phyloP scores from a whole-genome alignment of 2,329 filamentous ascomycete species.

The Aureobasidium sp. region DNA sequence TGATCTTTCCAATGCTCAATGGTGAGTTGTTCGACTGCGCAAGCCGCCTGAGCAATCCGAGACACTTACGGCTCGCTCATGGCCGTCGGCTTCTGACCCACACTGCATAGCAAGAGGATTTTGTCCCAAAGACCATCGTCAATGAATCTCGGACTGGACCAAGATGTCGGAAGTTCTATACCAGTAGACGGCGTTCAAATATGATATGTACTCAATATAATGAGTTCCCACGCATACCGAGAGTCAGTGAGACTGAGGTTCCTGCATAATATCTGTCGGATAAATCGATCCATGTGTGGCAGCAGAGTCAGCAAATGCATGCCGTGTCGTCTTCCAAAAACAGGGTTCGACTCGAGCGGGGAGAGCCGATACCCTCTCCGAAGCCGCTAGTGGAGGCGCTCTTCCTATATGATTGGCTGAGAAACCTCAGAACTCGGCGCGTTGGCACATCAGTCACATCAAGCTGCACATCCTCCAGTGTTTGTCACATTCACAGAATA shows the following conservation, averaged over 20 bases:
- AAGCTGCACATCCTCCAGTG: constrained; percentile 5
- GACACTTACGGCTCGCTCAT: not conserved
- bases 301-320: not conserved
- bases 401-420: constrained; percentile 1
- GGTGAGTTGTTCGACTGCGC: not conserved
- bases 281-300: not conserved
- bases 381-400: not conserved
- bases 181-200: not conserved
- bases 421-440: not conserved
- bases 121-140: not conserved
- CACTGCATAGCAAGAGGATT: not conserved
- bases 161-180: not conserved
- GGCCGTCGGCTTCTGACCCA: not conserved
- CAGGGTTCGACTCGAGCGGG: constrained; percentile 2
- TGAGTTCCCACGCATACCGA: not conserved
- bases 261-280: not conserved
- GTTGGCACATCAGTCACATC: constrained; percentile 14
- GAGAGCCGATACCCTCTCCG: constrained; percentile 6
- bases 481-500: constrained; percentile 9
- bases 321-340: constrained; percentile 6
- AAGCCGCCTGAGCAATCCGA: not conserved
- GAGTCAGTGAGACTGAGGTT: not conserved
- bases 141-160: not conserved
- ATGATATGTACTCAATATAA: too few species aligned
- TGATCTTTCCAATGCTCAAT: not conserved